A percentile compares a stretch with the other conserved stretches of the same genome.
These are phyloP conservation scores for Penicillium coffeae DNA, from an alignment of 495 filamentous ascomycete species.

Conservation along the genomic window DNA sequence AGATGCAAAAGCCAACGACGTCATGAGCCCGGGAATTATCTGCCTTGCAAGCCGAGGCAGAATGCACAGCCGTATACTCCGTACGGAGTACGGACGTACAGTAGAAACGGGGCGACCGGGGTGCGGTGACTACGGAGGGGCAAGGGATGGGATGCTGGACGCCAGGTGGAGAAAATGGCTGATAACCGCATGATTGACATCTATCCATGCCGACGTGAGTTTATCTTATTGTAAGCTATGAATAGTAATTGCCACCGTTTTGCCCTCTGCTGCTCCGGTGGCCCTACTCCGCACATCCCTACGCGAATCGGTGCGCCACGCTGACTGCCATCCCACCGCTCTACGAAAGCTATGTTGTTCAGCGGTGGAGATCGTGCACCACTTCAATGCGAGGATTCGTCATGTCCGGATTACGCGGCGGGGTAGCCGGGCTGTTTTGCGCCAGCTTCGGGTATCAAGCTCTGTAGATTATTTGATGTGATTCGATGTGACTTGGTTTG, in stretches of 20 bases:
- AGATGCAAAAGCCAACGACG: no score
- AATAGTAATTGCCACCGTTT: not conserved
- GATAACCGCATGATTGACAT: not conserved
- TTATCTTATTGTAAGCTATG: not conserved
- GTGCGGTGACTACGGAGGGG: not conserved
- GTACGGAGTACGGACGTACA: no score
- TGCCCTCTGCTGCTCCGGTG: not conserved
- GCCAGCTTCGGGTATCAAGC: no score
- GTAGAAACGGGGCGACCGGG: no score
- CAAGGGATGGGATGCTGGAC: not conserved
- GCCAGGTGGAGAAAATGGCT: not conserved
- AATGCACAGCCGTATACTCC: no score
- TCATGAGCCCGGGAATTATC: no score
- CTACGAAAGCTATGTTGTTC: no score
- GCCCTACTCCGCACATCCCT: not conserved
- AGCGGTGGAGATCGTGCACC: no score
- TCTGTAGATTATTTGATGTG: not conserved
- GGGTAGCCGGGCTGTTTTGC: no score
- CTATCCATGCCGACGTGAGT: not conserved
- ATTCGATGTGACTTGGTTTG: slow-evolving; percentile 10
- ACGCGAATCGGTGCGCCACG: not conserved
- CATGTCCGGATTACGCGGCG: not conserved
- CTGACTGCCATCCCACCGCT: no score
- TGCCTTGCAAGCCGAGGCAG: no score
- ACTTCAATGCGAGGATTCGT: not conserved